phyloP scores from a whole-genome alignment of 805 yeast genomes.

The Nakazawaea holstii region DNA sequence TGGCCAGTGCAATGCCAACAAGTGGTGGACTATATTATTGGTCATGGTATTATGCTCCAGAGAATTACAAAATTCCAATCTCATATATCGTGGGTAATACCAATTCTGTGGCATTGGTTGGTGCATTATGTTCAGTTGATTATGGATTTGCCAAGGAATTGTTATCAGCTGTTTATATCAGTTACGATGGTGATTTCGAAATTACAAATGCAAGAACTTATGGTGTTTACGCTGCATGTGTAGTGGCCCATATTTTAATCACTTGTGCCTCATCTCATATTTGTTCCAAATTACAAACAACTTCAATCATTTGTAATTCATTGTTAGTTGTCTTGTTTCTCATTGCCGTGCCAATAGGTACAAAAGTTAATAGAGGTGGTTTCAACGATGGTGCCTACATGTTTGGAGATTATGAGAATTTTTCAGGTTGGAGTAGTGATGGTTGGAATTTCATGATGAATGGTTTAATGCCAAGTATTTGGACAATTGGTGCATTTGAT shows the following conservation, averaged over 20 bases:
- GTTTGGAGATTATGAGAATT: slow-evolving; percentile 47
- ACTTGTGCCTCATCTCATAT: slow-evolving; percentile 53
- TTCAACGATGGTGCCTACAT: slow-evolving; percentile 49
- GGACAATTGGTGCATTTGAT: slow-evolving; percentile 76
- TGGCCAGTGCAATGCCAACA: slow-evolving; percentile 68
- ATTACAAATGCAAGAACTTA: slow-evolving; percentile 50
- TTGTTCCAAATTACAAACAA: slow-evolving; percentile 54
- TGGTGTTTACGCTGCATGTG: slow-evolving; percentile 62
- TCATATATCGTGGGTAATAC: slow-evolving; percentile 64
- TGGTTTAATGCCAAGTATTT: slow-evolving; percentile 60
- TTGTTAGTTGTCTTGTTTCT: slow-evolving; percentile 47
- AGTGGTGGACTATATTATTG: slow-evolving; percentile 72
- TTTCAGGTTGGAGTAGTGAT: slow-evolving; percentile 44
- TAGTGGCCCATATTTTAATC: slow-evolving; percentile 43
- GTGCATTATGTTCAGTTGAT: slow-evolving; percentile 62
- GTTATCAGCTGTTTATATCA: slow-evolving; percentile 48
- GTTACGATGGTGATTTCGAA: slow-evolving; percentile 47
- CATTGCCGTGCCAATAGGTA: slow-evolving; percentile 64
- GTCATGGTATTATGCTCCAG: slow-evolving; percentile 65
- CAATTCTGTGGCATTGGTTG: slow-evolving; percentile 60
- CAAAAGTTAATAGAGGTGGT: slow-evolving; percentile 26
- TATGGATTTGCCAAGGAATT: slow-evolving; percentile 64
- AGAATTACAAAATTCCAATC: slow-evolving; percentile 40
- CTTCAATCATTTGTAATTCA: slow-evolving; percentile 51
- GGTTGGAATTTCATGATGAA: slow-evolving; percentile 54